Evolutionary conservation across 2,329 filamentous ascomycete genomes (phyloP).

Genomic region (Fusarium coffeatum): DNA sequence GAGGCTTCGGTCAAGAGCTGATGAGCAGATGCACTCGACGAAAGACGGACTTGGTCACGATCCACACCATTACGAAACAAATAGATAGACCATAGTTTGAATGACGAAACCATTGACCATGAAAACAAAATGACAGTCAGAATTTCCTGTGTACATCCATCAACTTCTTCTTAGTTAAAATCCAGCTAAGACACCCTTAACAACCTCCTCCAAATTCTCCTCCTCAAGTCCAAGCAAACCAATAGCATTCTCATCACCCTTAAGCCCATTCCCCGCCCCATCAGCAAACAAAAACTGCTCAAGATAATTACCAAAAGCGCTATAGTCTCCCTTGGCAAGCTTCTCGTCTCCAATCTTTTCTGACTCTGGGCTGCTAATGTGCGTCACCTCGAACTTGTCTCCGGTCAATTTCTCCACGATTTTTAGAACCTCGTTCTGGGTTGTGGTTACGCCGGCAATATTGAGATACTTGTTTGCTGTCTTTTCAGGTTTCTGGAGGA

Average conservation of each 20-base stretch:
- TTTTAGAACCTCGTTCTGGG: slow-evolving; percentile 4
- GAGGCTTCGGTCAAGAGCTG: background rate
- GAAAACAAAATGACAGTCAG: background rate
- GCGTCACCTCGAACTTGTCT: slow-evolving; percentile 9
- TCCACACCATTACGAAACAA: too few relatives aligned
- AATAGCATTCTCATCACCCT: slow-evolving; percentile 3
- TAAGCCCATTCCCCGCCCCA: background rate
- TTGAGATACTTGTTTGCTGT: slow-evolving; percentile 13
- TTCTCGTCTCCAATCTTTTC: slow-evolving; percentile 17
- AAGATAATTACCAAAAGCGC: slow-evolving; percentile 15
- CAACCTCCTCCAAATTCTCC: slow-evolving; percentile 3
- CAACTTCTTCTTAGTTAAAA: background rate
- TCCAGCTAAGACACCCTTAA: slow-evolving; percentile 1
- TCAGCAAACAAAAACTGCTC: slow-evolving; percentile 17
- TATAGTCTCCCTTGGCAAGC: slow-evolving; percentile 4
- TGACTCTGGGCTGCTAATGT: background rate
- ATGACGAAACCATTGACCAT: too few relatives aligned
- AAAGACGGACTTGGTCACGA: too few relatives aligned
- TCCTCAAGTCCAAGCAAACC: background rate
- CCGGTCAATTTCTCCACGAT: background rate
- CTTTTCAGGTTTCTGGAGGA: background rate
- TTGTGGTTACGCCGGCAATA: slow-evolving; percentile 9
- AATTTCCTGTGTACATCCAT: fast-evolving
- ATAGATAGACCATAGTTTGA: too few relatives aligned
- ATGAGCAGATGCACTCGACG: too few relatives aligned